A percentile compares a stretch with the other conserved stretches of the same genome.
Evolutionary conservation across 2,329 filamentous ascomycete genomes (phyloP).

Genomic region (Paracoccidioides lutzii): DNA sequence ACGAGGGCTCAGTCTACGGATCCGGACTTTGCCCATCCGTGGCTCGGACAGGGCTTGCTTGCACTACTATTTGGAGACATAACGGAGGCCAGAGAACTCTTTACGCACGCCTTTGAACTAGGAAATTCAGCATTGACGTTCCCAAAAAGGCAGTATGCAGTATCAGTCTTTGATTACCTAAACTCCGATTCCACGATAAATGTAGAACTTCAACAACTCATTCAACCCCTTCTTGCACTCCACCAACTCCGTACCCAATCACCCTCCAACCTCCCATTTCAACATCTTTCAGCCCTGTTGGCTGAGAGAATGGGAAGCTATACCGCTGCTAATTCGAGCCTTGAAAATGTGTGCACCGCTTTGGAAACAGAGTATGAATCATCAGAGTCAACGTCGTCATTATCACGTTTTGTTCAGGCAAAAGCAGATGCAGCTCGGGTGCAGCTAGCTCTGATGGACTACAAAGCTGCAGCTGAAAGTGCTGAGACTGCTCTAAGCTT

Average conservation of each 20-base stretch:
- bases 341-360: constrained; percentile 53
- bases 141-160: constrained; percentile 64
- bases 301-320: constrained; percentile 67
- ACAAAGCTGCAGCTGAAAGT: constrained; percentile 59
- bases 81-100: constrained; percentile 68
- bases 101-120: constrained; percentile 90
- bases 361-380: constrained; percentile 76
- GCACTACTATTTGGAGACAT: constrained; percentile 62
- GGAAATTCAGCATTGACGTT: constrained; percentile 62
- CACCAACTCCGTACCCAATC: constrained; percentile 63
- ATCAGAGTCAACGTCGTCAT: constrained; percentile 60
- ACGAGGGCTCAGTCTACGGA: constrained; percentile 85
- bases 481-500: constrained; percentile 71
- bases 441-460: constrained; percentile 56
- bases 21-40: constrained; percentile 83
- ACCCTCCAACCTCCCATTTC: constrained; percentile 57
- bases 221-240: constrained; percentile 80
- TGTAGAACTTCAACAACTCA: constrained; percentile 48
- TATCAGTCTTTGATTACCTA: constrained; percentile 72
- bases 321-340: constrained; percentile 46
- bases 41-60: constrained; percentile 83
- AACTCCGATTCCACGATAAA: constrained; percentile 42
- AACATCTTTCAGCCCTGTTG: constrained; percentile 68
- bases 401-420: constrained; percentile 66
- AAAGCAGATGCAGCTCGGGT: constrained; percentile 80